Conservation (phyloP, 352 stramenopile genomes). For the Globisporangium spiculum region DNA sequence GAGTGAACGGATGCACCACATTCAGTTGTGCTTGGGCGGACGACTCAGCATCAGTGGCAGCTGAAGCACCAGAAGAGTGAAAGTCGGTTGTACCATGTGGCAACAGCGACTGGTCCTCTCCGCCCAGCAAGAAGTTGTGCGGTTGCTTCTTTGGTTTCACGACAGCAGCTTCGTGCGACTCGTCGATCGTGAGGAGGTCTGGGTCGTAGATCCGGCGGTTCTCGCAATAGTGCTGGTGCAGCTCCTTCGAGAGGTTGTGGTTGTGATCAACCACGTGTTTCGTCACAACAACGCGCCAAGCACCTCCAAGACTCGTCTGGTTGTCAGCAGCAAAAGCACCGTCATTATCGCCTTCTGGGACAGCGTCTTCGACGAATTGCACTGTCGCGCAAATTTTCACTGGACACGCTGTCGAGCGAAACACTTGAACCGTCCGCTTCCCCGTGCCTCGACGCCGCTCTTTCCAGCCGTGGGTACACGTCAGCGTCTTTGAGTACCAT, state of each 20-base stretch:
- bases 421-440: constrained; percentile 59
- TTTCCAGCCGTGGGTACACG: constrained; percentile 82
- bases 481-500: constrained; percentile 83
- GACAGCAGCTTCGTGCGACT: constrained; percentile 28
- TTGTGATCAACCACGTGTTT: constrained; percentile 79
- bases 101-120: background rate
- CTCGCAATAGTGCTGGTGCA: constrained; percentile 75
- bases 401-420: constrained; percentile 63
- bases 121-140: background rate
- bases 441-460: constrained; percentile 60
- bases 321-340: background rate
- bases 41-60: background rate
- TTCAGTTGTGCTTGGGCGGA: background rate
- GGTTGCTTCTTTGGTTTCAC: constrained; percentile 24
- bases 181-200: constrained; percentile 60
- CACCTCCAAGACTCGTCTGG: constrained; percentile 9
- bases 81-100: background rate
- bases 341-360: background rate
- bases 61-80: background rate
- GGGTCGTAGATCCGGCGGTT: constrained; percentile 80
- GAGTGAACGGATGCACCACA: background rate
- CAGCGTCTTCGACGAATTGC: constrained; percentile 37
- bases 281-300: constrained; percentile 71
- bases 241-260: constrained; percentile 70
- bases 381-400: constrained; percentile 81